These are phyloP conservation scores for Wickerhamomyces sp. DNA, from an alignment of 1,139 yeast species.

Conservation along the genomic window DNA sequence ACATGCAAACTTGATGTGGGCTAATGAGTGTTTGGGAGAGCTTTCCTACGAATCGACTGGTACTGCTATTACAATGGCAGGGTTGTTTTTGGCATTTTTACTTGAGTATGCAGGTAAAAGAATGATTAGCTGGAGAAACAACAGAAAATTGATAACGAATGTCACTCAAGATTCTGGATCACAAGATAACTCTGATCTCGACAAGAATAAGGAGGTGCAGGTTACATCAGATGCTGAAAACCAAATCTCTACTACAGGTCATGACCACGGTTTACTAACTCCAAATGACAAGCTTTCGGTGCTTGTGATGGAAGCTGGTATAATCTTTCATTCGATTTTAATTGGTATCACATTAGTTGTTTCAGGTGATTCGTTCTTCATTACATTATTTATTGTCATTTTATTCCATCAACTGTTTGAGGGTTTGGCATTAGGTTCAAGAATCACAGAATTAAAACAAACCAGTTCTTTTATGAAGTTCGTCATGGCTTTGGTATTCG, in stretches of 20 bases:
- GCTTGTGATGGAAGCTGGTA: conserved; percentile 54
- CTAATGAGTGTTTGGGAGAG: conserved; percentile 13
- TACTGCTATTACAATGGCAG: conserved; percentile 16
- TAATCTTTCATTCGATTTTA: conserved; percentile 67
- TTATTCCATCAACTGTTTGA: conserved; percentile 85
- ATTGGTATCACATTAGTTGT: conserved; percentile 64
- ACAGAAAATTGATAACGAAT: not conserved
- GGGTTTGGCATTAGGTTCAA: conserved; percentile 80
- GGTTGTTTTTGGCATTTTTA: conserved; percentile 14
- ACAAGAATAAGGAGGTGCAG: not conserved
- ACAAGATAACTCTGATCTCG: conserved; percentile 1
- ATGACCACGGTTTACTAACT: conserved; percentile 5
- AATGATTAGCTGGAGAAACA: conserved; percentile 6
- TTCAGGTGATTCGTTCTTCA: conserved; percentile 55
- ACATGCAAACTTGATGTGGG: conserved; percentile 47
- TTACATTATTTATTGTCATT: conserved; percentile 64
- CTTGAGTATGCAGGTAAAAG: conserved; percentile 13
- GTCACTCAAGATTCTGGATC: not conserved
- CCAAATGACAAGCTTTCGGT: conserved; percentile 10
- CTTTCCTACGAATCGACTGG: conserved; percentile 15
- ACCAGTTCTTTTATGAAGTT: conserved; percentile 2
- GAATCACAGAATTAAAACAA: conserved; percentile 50
- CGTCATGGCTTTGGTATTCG: conserved; percentile 51
- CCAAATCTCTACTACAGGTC: not conserved
- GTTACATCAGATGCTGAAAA: conserved; percentile 2